Conservation (phyloP, 768 basidiomycete genomes). For the Pleurotus platypus region DNA sequence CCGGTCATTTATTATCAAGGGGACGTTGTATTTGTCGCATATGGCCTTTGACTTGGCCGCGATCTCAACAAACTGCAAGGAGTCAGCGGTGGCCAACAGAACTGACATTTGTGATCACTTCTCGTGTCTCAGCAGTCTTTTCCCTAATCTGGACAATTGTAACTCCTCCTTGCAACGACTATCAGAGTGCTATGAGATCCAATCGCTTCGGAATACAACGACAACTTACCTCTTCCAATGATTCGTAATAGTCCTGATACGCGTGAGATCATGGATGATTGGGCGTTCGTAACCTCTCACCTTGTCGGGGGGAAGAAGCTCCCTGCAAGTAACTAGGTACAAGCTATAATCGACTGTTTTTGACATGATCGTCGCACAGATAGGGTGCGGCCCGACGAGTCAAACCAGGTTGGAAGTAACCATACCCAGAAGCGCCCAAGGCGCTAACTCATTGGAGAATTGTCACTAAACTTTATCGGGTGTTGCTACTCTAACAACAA, state of each 20-base stretch:
- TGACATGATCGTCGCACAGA: no score
- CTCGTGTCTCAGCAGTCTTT: slow-evolving; percentile 76
- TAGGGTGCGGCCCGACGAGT: no score
- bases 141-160: slow-evolving; percentile 89
- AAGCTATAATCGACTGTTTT: slow-evolving; percentile 57
- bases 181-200: slow-evolving; percentile 1
- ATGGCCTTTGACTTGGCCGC: slow-evolving; percentile 66
- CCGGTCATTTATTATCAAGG: slow-evolving; percentile 84
- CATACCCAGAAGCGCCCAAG: no score
- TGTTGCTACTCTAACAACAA: no score
- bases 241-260: slow-evolving; percentile 61
- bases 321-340: slow-evolving; percentile 85
- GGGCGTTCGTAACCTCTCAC: slow-evolving; percentile 27
- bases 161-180: slow-evolving; percentile 85
- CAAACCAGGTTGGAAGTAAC: no score
- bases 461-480: no score
- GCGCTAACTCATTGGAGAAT: no score
- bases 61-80: slow-evolving; percentile 67
- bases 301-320: slow-evolving; percentile 73
- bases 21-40: slow-evolving; percentile 74
- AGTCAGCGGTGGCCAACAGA: neutral
- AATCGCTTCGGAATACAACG: neutral
- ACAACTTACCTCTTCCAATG: slow-evolving; percentile 63
- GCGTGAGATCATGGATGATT: slow-evolving; percentile 1
- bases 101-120: slow-evolving; percentile 42